phyloP scores from a whole-genome alignment of 2,329 filamentous ascomycete genomes.

The Aspergillus hortae region DNA sequence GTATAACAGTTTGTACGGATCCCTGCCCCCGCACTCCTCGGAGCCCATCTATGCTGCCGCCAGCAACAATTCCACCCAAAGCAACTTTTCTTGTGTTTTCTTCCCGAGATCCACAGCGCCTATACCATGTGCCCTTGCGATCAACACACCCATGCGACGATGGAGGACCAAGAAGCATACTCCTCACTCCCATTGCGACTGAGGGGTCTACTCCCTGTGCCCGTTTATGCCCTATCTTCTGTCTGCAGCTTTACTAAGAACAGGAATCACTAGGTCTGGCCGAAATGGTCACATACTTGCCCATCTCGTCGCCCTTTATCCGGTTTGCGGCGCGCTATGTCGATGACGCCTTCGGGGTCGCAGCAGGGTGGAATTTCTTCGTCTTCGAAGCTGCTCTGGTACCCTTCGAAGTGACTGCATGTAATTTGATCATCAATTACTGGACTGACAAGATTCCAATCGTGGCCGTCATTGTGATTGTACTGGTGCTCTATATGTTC shows the following conservation, averaged over 20 bases:
- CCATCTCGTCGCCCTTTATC: slow-evolving; percentile 46
- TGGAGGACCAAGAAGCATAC: background rate
- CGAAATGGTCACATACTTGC: slow-evolving; percentile 51
- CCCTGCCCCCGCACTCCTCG: slow-evolving; percentile 4
- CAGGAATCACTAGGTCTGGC: slow-evolving; percentile 36
- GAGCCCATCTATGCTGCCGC: slow-evolving; percentile 8
- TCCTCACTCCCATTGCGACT: slow-evolving; percentile 6
- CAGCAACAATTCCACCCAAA: slow-evolving; percentile 9
- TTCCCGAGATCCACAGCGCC: background rate
- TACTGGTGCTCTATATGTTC: slow-evolving; percentile 44
- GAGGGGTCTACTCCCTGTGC: background rate
- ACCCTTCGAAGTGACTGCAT: slow-evolving; percentile 51
- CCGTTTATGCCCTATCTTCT: slow-evolving; percentile 6
- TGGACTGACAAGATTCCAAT: slow-evolving; percentile 48
- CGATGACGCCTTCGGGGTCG: slow-evolving; percentile 47
- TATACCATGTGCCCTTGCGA: slow-evolving; percentile 1
- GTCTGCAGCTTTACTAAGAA: slow-evolving; percentile 16
- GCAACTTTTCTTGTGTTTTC: slow-evolving; percentile 4
- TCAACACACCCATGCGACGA: background rate
- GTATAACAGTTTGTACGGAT: slow-evolving; percentile 44
- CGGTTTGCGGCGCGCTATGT: slow-evolving; percentile 47
- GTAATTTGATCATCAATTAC: slow-evolving; percentile 49
- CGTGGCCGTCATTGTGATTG: slow-evolving; percentile 44
- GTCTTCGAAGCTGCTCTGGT: slow-evolving; percentile 50
- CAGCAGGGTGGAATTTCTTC: slow-evolving; percentile 51